Percentiles rank a stretch among this genome's conserved stretches.
Conservation (phyloP, 2,329 filamentous ascomycete species). For the Aspergillus fischeri region DNA sequence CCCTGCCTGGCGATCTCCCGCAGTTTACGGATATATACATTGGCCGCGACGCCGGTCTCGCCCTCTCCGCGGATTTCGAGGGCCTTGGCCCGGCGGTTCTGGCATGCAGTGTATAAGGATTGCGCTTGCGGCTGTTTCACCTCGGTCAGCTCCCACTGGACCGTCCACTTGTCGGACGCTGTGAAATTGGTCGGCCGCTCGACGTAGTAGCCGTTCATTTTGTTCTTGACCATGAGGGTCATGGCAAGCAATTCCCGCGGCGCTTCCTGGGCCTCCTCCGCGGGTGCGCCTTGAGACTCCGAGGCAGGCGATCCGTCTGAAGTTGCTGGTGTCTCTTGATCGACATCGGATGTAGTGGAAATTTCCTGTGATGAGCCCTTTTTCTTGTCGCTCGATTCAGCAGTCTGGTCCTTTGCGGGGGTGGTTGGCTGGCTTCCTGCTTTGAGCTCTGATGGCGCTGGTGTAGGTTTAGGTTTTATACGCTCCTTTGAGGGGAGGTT, state of each 20-base stretch:
- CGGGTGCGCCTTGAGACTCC: background rate
- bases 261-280: background rate
- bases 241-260: constrained; percentile 56
- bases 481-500: constrained; percentile 25
- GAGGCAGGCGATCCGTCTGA: background rate
- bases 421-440: background rate
- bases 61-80: constrained; percentile 37
- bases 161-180: constrained; percentile 55
- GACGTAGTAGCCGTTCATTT: constrained; percentile 63
- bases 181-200: constrained; percentile 54
- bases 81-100: constrained; percentile 51
- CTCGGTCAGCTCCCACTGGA: constrained; percentile 76
- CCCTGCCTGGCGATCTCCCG: constrained; percentile 52
- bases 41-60: constrained; percentile 39
- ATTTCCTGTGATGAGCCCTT: background rate
- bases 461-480: constrained; percentile 6
- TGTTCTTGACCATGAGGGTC: constrained; percentile 68
- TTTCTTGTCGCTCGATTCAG: constrained; percentile 1
- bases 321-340: background rate
- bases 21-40: constrained; percentile 43
- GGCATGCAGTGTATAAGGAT: constrained; percentile 54
- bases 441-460: background rate
- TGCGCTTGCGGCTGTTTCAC: constrained; percentile 46
- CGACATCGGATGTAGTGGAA: background rate
- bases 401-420: background rate